Evolutionary conservation across 495 filamentous ascomycete species (phyloP), one percentile per base, ranked within the genome.

Genomic region (Cudoniella acicularis): DNA sequence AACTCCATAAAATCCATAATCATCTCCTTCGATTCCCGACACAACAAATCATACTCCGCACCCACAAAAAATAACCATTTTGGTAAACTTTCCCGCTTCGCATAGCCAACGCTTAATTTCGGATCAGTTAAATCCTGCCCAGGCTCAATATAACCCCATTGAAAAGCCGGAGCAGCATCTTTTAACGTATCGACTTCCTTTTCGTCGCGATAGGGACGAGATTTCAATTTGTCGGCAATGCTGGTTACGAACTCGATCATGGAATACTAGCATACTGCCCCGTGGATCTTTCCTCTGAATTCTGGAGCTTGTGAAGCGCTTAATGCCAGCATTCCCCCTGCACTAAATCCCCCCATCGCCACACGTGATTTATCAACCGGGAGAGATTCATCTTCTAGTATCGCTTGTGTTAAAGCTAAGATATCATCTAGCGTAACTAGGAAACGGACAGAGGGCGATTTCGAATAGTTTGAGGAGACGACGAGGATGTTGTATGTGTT

Each of bases 281-380:
- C 70, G 23, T 65, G 63, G 18, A 74, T 51, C n/a, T 56, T 45
- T 2, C 64, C 68, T 54, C 70, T 69, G 24, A 74, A 56, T 17
- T 53, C 36, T 1, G 64, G 64, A 2, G 67, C 21, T 56, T 72
- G 70, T 36, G 63, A 57, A 10, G 55, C 70, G 11, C 64, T 63
- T 0, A 73, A 62, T 1, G 70, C 66, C 3, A 74, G 62, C 48
- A 69, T 72, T 1, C 59, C 72, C 10, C 72, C 72, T 21, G 72
- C 70, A 53, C 67, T 70, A 60, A 74, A 74, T 18, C 72, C 72
- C 17, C 72, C 72, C 17, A 75, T 64, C 0, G 54, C 63, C 8
- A 73, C 64, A 8, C 61, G 55, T 0, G 22, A 30, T n/a, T 57
- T 57, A 26, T 70, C 64, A 49, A 70, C 57, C 2, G 68, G 68